These are phyloP conservation scores for Plectranthus barbatus DNA, from an alignment of 257 asterid species.

Conservation along the genomic window DNA sequence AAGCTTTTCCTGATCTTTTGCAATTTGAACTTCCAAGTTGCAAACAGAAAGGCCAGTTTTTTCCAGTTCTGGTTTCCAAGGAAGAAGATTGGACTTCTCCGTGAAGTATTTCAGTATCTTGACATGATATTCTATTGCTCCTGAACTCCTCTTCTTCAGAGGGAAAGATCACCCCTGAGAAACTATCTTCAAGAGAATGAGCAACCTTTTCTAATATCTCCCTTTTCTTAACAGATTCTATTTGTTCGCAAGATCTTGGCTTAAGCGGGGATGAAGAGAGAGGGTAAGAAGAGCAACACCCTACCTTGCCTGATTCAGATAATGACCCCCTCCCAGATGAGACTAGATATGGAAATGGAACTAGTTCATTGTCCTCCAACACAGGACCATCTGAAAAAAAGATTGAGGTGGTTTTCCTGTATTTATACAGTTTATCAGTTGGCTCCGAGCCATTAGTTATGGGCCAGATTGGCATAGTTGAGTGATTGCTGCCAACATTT, in stretches of 20 bases:
- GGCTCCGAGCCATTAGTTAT: constrained; percentile 21
- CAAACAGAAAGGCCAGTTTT: constrained; percentile 34
- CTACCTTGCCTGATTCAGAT: constrained; percentile 14
- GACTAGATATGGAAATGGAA: constrained; percentile 21
- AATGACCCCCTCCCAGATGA: constrained; percentile 23
- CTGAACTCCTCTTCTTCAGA: constrained; percentile 36
- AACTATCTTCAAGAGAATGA: constrained; percentile 31
- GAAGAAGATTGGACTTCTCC: constrained; percentile 31
- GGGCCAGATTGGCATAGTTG: constrained; percentile 24
- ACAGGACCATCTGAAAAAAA: constrained; percentile 64
- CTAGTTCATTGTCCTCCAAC: constrained; percentile 37
- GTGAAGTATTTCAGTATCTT: constrained; percentile 19
- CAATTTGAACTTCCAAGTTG: constrained; percentile 23
- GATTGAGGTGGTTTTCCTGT: constrained; percentile 19
- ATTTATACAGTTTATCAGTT: constrained; percentile 18
- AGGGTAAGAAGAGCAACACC: constrained; percentile 24
- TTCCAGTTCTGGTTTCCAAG: constrained; percentile 26
- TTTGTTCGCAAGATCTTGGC: constrained; percentile 29
- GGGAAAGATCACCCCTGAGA: constrained; percentile 26
- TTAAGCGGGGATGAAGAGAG: constrained; percentile 60
- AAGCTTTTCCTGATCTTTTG: constrained; percentile 30
- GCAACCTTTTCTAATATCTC: constrained; percentile 22
- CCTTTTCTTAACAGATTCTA: constrained; percentile 22
- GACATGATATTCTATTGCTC: constrained; percentile 27
- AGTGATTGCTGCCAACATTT: constrained; percentile 36